A percentile compares a stretch with the other conserved stretches of the same genome.
phyloP scores from a whole-genome alignment of 495 filamentous ascomycete species.

The Aspergillus sparsus region DNA sequence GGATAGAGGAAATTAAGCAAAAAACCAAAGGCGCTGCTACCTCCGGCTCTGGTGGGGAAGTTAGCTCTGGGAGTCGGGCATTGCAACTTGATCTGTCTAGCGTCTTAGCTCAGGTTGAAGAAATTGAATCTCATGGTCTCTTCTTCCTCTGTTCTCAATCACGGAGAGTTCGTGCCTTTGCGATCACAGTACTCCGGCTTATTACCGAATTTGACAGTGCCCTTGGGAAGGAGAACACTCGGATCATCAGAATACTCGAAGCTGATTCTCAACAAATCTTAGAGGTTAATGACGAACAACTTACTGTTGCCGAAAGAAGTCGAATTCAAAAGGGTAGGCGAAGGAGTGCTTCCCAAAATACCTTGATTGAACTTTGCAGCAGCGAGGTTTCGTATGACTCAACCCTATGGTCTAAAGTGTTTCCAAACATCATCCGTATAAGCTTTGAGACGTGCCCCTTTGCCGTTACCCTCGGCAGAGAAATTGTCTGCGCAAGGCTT shows the following conservation, averaged over 20 bases:
- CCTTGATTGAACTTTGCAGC: constrained; percentile 88
- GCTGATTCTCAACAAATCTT: constrained; percentile 85
- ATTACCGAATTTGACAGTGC: constrained; percentile 94
- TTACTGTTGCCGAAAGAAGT: constrained; percentile 90
- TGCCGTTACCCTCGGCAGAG: constrained; percentile 83
- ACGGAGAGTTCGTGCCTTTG: constrained; percentile 80
- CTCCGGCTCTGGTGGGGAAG: constrained; percentile 56
- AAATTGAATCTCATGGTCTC: constrained; percentile 95
- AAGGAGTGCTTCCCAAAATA: constrained; percentile 79
- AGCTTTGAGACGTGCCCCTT: constrained; percentile 89
- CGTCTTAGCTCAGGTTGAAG: constrained; percentile 89
- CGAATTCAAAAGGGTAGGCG: constrained; percentile 88
- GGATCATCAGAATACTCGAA: constrained; percentile 90
- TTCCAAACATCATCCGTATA: constrained; percentile 90
- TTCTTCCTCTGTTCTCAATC: constrained; percentile 98
- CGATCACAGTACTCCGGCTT: constrained; percentile 85
- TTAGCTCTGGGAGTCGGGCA: constrained; percentile 55
- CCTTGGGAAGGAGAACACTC: constrained; percentile 72
- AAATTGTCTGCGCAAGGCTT: constrained; percentile 87
- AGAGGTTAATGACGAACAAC: constrained; percentile 87
- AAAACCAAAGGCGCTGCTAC: constrained; percentile 74
- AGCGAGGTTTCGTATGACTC: constrained; percentile 95
- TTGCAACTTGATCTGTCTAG: constrained; percentile 84
- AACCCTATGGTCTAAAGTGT: constrained; percentile 95
- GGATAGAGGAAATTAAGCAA: constrained; percentile 92